phyloP scores from a whole-genome alignment of 164 flowering plant species.

The Santalum album region DNA sequence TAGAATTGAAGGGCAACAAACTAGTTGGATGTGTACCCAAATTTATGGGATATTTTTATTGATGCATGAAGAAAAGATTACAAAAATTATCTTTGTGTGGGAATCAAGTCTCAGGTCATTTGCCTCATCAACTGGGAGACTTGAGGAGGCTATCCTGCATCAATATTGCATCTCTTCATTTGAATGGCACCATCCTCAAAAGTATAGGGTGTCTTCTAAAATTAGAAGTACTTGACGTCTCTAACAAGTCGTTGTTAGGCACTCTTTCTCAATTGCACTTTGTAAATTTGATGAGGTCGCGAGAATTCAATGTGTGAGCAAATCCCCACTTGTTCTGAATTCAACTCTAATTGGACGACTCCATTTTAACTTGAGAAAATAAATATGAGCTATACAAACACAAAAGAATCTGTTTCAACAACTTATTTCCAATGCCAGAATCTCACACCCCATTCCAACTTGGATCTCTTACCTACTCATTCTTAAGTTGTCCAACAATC shows the following conservation, averaged over 20 bases:
- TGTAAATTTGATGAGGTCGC: neutral
- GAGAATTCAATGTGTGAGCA: neutral
- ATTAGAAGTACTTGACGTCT: neutral
- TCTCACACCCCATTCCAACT: conserved; percentile 6
- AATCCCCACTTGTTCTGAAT: neutral
- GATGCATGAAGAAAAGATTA: neutral
- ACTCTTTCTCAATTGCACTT: neutral
- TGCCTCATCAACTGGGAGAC: too few relatives aligned
- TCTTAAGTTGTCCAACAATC: conserved; percentile 6
- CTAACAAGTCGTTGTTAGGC: neutral
- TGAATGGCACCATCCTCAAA: neutral
- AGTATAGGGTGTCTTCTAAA: neutral
- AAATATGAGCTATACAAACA: neutral
- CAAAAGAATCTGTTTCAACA: neutral
- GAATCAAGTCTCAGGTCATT: too few relatives aligned
- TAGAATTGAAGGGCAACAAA: neutral
- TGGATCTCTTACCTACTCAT: conserved; percentile 6
- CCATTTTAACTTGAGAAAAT: neutral
- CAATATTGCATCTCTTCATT: neutral
- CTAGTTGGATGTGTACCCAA: conserved; percentile 5
- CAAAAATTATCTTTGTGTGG: too few relatives aligned
- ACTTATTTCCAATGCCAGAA: neutral
- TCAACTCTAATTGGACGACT: conserved; percentile 8
- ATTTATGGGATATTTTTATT: neutral
- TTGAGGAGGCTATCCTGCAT: neutral